These are phyloP conservation scores for Colletotrichum sp. DNA, from an alignment of 2,329 filamentous ascomycete genomes.

Conservation along the genomic window DNA sequence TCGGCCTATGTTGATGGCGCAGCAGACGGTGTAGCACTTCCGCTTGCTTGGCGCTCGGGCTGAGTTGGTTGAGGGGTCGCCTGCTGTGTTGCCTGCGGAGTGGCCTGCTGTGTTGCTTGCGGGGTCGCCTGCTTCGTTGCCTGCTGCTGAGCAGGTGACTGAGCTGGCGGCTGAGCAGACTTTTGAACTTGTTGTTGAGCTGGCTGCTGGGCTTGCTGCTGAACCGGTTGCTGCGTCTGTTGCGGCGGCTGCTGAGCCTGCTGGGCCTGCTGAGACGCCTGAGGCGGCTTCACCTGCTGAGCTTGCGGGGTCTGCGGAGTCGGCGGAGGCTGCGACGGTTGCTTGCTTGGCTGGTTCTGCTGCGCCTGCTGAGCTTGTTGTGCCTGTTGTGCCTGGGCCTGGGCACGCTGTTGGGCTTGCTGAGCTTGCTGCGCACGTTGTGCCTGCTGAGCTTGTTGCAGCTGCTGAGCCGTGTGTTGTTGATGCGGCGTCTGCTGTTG, in stretches of 20 bases:
- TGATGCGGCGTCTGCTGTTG: conserved; percentile 23
- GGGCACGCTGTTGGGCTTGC: conserved; percentile 16
- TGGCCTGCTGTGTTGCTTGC: conserved; percentile 9
- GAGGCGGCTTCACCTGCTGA: conserved; percentile 24
- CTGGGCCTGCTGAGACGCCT: conserved; percentile 27
- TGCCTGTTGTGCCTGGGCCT: conserved; percentile 24
- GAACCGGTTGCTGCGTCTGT: conserved; percentile 29
- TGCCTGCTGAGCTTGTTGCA: conserved; percentile 25
- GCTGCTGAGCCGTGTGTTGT: background rate
- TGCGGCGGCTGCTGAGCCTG: conserved; percentile 29
- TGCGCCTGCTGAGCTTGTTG: conserved; percentile 31
- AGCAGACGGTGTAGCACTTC: conserved; percentile 43
- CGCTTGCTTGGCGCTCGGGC: conserved; percentile 39
- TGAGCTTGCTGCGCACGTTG: conserved; percentile 28
- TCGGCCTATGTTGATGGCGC: background rate
- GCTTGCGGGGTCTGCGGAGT: conserved; percentile 24
- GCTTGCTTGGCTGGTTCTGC: conserved; percentile 27
- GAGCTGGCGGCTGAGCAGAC: conserved; percentile 29
- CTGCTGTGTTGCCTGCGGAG: conserved; percentile 26
- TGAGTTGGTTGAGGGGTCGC: conserved; percentile 17
- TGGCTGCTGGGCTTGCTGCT: conserved; percentile 35
- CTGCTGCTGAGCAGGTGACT: conserved; percentile 16
- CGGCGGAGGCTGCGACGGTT: conserved; percentile 26
- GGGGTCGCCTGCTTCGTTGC: conserved; percentile 34
- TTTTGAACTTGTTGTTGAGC: conserved; percentile 28